Percentiles rank a stretch among this genome's conserved stretches.
These are phyloP conservation scores for Cordyceps militaris DNA, from an alignment of 2,329 filamentous ascomycete species.

Conservation along the genomic window DNA sequence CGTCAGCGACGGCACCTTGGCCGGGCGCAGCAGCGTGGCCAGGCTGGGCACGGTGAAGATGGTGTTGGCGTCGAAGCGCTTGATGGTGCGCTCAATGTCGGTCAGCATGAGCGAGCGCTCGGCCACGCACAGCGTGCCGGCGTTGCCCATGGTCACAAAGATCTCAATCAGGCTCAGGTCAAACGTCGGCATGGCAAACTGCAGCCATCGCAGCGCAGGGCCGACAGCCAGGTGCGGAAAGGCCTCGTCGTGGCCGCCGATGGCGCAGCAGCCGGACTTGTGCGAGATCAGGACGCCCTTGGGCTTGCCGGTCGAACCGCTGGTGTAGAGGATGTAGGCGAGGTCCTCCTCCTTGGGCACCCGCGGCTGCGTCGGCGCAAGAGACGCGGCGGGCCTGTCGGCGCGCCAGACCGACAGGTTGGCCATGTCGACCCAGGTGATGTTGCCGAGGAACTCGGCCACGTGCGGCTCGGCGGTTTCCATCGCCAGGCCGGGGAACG, in stretches of 20 bases:
- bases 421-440: slow-evolving; percentile 12
- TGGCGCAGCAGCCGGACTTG: slow-evolving; percentile 33
- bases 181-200: slow-evolving; percentile 12
- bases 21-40: slow-evolving; percentile 10
- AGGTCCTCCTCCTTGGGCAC: slow-evolving; percentile 23
- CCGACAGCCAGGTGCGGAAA: slow-evolving; percentile 4
- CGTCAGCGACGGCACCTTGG: slow-evolving; percentile 11
- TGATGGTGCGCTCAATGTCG: slow-evolving; percentile 11
- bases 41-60: slow-evolving; percentile 13
- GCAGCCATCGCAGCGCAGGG: slow-evolving; percentile 11
- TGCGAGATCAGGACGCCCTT: slow-evolving; percentile 68
- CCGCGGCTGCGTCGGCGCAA: neutral
- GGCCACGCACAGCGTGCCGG: slow-evolving; percentile 11
- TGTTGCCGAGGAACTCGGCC: slow-evolving; percentile 5
- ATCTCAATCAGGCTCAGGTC: slow-evolving; percentile 12
- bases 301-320: slow-evolving; percentile 41
- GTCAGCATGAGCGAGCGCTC: slow-evolving; percentile 12
- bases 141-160: slow-evolving; percentile 11
- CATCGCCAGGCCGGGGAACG: slow-evolving; percentile 19
- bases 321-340: slow-evolving; percentile 36
- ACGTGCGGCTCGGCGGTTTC: slow-evolving; percentile 17
- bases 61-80: slow-evolving; percentile 11
- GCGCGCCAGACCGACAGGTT: slow-evolving; percentile 10
- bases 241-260: slow-evolving; percentile 7
- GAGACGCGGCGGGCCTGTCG: neutral